Base-by-base conservation (phyloP, 257 asterid species). In the Coffea eugenioides region DNA sequence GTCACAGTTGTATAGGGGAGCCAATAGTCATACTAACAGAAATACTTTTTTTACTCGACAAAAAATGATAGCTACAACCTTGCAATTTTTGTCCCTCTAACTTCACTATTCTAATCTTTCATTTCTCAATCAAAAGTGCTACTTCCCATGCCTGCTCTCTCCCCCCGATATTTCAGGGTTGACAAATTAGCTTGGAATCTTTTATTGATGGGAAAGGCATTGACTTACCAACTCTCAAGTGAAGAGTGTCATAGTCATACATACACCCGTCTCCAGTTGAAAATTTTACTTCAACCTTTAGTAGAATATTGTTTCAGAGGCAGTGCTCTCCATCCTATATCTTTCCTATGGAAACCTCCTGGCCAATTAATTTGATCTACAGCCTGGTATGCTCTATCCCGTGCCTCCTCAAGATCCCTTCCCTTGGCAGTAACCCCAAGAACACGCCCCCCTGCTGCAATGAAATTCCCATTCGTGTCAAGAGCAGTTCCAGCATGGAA, bases 281-380 rank as follows among this genome's bases (percentile, higher is more conserved):
- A 0, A 46, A 51, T 9, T 34, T 8, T 23, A 43, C 43, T 57
- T 85, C 54, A 71, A 59, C 77, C 80, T 70, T n/a, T 43, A 27
- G 72, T 36, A 4, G 86, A 48, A 59, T 78, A 76, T 36, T 85
- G 87, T 80, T 88, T 86, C 21, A 62, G 83, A 18, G 91, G 61
- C 71, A 95, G 82, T 49, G 97, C 97, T 83, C 97, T 86, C 97
- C 97, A 95, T 59, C 98, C 98, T n/a, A 93, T 95, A 84, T 95
- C 99, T 73, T 85, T 88, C 69, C 99, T 77, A 85, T 80, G 88
- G 80, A 93, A 93, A 36, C 99, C 99, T 43, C 77, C 93, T 0
- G 89, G 90, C 98, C 98, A 95, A 52, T 82, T 84, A 41, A 95
- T 86, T 85, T 85, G 91, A 67, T 90, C 92, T 16, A 86, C 89